phyloP scores from a whole-genome alignment of 1,139 yeast genomes.

The Sugiyamaella castrensis region DNA sequence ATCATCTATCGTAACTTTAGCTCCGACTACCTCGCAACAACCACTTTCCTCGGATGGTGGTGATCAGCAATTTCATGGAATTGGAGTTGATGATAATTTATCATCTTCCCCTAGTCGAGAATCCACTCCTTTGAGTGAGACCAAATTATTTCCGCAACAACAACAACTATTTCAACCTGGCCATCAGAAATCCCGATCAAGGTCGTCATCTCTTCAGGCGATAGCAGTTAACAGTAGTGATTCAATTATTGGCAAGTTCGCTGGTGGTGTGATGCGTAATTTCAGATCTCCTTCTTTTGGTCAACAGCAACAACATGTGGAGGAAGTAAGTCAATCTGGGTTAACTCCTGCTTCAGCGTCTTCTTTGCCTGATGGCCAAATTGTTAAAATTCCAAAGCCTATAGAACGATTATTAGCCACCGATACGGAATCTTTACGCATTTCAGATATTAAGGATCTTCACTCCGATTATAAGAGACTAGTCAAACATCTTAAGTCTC shows the following conservation, averaged over 20 bases:
- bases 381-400: slow-evolving; percentile 23
- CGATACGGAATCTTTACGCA: slow-evolving; percentile 33
- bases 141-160: not conserved
- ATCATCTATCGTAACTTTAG: not conserved
- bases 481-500: slow-evolving; percentile 30
- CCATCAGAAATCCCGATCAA: slow-evolving; percentile 6
- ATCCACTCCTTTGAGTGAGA: slow-evolving; percentile 1
- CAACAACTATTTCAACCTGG: no score
- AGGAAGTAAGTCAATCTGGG: not conserved
- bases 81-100: slow-evolving; percentile 8
- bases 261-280: slow-evolving; percentile 23
- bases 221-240: slow-evolving; percentile 7
- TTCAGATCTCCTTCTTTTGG: slow-evolving; percentile 22
- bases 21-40: not conserved
- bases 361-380: slow-evolving; percentile 4
- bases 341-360: slow-evolving; percentile 12
- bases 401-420: slow-evolving; percentile 27
- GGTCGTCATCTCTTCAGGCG: slow-evolving; percentile 16
- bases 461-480: slow-evolving; percentile 40
- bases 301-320: slow-evolving; percentile 7
- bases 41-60: not conserved
- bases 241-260: slow-evolving; percentile 22
- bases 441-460: slow-evolving; percentile 37
- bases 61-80: not conserved
- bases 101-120: slow-evolving; percentile 11